These are phyloP conservation scores for Leccinum subfulvum DNA, from an alignment of 1,284 basidiomycete genomes.

Conservation along the genomic window DNA sequence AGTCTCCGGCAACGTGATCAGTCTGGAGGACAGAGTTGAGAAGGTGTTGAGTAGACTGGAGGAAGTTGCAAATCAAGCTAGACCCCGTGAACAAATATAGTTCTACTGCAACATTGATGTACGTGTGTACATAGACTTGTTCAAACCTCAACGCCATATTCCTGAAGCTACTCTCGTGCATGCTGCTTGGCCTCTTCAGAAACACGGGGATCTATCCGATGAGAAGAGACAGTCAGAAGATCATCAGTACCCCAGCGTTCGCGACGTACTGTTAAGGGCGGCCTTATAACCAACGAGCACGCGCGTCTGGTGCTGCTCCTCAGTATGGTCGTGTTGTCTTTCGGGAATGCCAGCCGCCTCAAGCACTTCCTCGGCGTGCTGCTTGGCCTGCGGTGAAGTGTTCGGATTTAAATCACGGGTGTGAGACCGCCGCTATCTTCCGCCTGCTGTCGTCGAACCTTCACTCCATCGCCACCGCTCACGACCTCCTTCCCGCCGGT, in stretches of 20 bases:
- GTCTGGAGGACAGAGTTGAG: conserved; percentile 48
- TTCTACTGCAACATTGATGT: neutral
- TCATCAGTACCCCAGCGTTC: rapidly evolving
- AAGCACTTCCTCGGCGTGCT: conserved; percentile 48
- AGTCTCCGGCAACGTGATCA: conserved; percentile 69
- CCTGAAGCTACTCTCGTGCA: conserved; percentile 42
- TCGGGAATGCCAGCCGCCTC: conserved; percentile 35
- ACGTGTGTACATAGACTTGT: neutral
- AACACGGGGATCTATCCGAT: conserved; percentile 37
- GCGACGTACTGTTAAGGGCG: conserved; percentile 42
- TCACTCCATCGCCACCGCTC: too few species aligned
- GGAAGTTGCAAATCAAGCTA: conserved; percentile 21
- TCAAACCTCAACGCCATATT: conserved; percentile 25
- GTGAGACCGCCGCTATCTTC: too few species aligned
- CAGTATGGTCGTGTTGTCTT: conserved; percentile 28
- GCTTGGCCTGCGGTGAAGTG: conserved; percentile 48
- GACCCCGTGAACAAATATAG: conserved; percentile 1
- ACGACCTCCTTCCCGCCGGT: too few species aligned
- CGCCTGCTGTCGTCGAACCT: too few species aligned
- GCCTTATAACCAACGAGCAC: conserved; percentile 51
- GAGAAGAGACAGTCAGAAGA: conserved; percentile 5
- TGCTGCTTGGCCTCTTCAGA: conserved; percentile 51
- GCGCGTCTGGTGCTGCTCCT: conserved; percentile 40
- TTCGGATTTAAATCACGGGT: conserved; percentile 25
- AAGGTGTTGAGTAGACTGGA: conserved; percentile 28